Evolutionary conservation across 2,329 filamentous ascomycete species (phyloP), one percentile per base, ranked within the genome.

Genomic region (Boeremia lycopersici): DNA sequence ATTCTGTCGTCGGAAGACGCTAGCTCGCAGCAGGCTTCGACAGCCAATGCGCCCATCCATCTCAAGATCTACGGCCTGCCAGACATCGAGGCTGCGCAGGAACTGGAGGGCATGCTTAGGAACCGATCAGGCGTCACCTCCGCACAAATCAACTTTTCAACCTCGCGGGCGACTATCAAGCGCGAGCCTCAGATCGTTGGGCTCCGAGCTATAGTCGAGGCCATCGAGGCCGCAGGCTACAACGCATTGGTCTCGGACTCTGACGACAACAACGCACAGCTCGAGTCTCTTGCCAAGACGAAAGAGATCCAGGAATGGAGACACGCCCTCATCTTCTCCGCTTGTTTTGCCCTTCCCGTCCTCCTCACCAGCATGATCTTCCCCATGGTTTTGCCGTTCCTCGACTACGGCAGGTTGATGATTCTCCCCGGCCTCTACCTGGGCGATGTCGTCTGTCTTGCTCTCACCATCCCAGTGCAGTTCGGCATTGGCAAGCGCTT

Each of bases 401-500:
- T 97, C 13, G 90, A 99, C 74, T 91, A 95, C 74, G 93, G 92
- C 47, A 82, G 79, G 34, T 74, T 90, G 23, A 71, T 90, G 10
- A 70, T 93, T 5, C 75, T 86, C 23, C 84, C 85, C 1, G 95
- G 95, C 26, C 80, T 99, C 13, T 98, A 88, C 76, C 84, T 98
- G 3, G 93, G 93, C 59, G 95, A 99, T 69, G 72, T 98, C 9
- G 76, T 96, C 48, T 97, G 92, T 74, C 78, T 98, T 46, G 69
- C 83, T 52, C 84, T 99, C 44, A 98, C 95, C 10, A 86, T 96
- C 65, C 95, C 95, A 29, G 88, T 99, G 8, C 95, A 99, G 74
- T 99, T 99, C 68, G 95, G 95, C 63, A 91, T 99, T 68, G 95
- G 95, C 60, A 92, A 87, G 76, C 89, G 95, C 12, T 99, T 98